These are phyloP conservation scores for Whalleya microplaca DNA, from an alignment of 2,329 filamentous ascomycete genomes.

Conservation along the genomic window DNA sequence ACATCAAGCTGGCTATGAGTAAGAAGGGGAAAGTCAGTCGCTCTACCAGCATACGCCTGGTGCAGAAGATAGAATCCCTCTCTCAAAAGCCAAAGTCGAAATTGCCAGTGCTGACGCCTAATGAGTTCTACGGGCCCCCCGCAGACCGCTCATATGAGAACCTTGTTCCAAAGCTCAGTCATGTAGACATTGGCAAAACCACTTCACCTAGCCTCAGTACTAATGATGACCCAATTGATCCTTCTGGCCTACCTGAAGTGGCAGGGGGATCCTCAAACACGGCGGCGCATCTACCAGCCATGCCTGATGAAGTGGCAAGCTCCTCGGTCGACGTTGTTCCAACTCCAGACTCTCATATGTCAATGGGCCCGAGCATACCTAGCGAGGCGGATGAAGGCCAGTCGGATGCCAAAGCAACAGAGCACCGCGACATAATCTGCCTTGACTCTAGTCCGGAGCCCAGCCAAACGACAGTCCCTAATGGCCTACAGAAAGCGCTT, in stretches of 20 bases:
- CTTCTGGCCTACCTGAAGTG: neutral
- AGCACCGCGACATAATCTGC: neutral
- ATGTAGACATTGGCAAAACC: neutral
- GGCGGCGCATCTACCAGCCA: neutral
- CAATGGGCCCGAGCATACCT: neutral
- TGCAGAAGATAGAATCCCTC: slow-evolving; percentile 8
- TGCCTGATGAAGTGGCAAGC: neutral
- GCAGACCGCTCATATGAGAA: neutral
- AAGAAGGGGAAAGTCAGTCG: slow-evolving; percentile 9
- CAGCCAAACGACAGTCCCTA: neutral
- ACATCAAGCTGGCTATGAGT: slow-evolving; percentile 8
- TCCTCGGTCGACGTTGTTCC: neutral
- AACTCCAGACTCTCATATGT: neutral
- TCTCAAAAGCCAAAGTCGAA: neutral
- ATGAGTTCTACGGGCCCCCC: neutral
- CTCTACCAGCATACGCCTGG: slow-evolving; percentile 1
- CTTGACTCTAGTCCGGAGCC: neutral
- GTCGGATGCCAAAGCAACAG: neutral
- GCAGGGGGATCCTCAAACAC: neutral
- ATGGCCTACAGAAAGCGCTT: neutral
- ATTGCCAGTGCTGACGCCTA: neutral
- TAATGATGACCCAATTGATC: neutral
- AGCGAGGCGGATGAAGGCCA: neutral
- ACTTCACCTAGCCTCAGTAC: neutral
- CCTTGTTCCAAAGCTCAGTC: neutral